phyloP scores from a whole-genome alignment of 306 rosid genomes.

The Senna siamea region DNA sequence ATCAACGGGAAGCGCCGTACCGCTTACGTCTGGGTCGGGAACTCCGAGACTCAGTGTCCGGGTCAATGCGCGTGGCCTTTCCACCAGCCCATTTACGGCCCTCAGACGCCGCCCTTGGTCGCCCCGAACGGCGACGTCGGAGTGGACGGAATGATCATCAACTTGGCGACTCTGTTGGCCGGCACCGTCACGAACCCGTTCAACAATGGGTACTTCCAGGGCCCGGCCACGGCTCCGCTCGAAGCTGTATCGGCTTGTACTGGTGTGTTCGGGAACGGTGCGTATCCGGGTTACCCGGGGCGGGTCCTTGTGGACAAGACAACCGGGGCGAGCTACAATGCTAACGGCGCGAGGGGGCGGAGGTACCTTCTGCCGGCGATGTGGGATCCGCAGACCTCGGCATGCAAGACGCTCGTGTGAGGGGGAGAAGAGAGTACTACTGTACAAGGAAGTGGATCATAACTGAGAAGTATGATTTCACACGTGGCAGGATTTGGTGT shows the following conservation, averaged over 20 bases:
- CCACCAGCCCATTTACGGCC: constrained; percentile 84
- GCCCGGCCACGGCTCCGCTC: constrained; percentile 66
- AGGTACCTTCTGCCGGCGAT: constrained; percentile 76
- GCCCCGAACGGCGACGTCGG: constrained; percentile 89
- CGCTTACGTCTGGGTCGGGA: constrained; percentile 80
- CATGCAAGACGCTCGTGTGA: constrained; percentile 67
- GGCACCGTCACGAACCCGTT: constrained; percentile 88
- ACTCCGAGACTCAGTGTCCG: constrained; percentile 86
- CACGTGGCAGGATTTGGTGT: constrained; percentile 14
- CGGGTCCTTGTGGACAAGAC: constrained; percentile 50
- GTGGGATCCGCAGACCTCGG: constrained; percentile 76
- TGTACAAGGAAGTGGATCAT: too few relatives aligned
- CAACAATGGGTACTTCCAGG: constrained; percentile 76
- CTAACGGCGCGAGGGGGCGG: constrained; percentile 58
- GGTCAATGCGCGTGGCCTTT: constrained; percentile 93
- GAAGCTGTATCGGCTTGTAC: constrained; percentile 87
- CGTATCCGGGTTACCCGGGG: constrained; percentile 85
- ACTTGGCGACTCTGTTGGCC: constrained; percentile 75
- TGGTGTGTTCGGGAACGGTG: constrained; percentile 70
- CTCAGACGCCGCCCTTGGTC: constrained; percentile 68
- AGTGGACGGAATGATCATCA: constrained; percentile 77
- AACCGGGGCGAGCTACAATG: constrained; percentile 77
- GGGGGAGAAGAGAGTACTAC: neutral
- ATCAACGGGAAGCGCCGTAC: constrained; percentile 35
- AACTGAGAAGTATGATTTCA: neutral